phyloP scores from a whole-genome alignment of 108 stramenopile genomes.

The Stephanodiscus triporus region DNA sequence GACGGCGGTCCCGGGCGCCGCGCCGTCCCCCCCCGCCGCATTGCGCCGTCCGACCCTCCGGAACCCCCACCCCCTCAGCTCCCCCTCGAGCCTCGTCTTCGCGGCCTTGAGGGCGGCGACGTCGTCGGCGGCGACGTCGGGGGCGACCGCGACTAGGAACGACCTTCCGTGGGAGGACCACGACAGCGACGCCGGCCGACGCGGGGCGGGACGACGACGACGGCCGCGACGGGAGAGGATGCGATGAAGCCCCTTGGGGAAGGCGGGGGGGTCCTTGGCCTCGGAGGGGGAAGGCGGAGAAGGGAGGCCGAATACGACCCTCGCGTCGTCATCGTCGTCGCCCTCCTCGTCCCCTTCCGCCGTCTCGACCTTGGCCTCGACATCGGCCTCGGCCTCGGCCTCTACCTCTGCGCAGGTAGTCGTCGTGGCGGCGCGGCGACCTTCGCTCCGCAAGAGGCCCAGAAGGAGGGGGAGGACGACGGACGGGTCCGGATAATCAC shows the following conservation, averaged over 20 bases:
- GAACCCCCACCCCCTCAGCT: not conserved
- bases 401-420: no score
- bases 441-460: slow-evolving; percentile 18
- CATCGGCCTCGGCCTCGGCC: no score
- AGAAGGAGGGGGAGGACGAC: slow-evolving; percentile 29
- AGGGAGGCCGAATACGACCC: no score
- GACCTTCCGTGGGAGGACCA: no score
- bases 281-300: not conserved
- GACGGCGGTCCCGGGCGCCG: not conserved
- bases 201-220: no score
- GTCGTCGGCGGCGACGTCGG: not conserved
- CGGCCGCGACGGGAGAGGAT: no score
- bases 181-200: no score
- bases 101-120: not conserved
- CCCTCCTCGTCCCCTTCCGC: no score
- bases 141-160: not conserved
- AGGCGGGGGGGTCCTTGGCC: no score
- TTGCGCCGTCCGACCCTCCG: not conserved
- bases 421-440: not conserved
- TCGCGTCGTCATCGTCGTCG: no score
- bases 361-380: not conserved
- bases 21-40: not conserved
- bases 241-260: no score
- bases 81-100: not conserved
- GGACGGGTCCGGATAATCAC: slow-evolving; percentile 16